phyloP scores from a whole-genome alignment of 2,329 filamentous ascomycete genomes.

The Sporothrix brunneoviolacea region DNA sequence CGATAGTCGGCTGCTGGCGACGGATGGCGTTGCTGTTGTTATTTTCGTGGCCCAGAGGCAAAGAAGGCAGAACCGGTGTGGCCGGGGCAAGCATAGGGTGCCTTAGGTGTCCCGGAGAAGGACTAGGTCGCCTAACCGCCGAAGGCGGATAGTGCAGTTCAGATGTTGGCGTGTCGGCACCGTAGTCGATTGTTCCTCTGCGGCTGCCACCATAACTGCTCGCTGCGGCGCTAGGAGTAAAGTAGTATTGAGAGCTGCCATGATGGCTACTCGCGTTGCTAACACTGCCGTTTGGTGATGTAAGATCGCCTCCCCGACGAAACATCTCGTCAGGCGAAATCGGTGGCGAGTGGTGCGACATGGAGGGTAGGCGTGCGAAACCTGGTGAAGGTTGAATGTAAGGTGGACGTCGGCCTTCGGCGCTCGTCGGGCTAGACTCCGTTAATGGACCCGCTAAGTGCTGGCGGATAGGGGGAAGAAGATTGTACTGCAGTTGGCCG shows the following conservation, averaged over 20 bases:
- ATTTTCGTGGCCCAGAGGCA: not conserved
- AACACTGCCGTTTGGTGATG: constrained; percentile 37
- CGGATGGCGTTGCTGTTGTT: not conserved
- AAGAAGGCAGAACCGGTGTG: not conserved
- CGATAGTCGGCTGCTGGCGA: not conserved
- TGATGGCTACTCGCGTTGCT: constrained; percentile 18
- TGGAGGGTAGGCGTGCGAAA: constrained; percentile 27
- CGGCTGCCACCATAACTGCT: constrained; percentile 11
- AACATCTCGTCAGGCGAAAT: constrained; percentile 41
- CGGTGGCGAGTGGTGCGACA: constrained; percentile 38
- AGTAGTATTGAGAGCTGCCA: constrained; percentile 31
- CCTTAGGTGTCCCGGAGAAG: not conserved
- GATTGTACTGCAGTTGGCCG: not conserved
- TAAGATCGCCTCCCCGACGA: constrained; percentile 37
- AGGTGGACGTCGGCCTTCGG: not conserved
- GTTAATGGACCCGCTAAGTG: not conserved
- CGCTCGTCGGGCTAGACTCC: not conserved
- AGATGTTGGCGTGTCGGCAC: not conserved
- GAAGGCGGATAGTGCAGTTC: not conserved
- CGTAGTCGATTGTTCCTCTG: constrained; percentile 36
- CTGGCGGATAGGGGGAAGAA: constrained; percentile 2
- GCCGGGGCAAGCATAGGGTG: not conserved
- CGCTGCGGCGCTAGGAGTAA: constrained; percentile 22
- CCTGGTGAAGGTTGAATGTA: constrained; percentile 27
- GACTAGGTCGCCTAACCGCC: not conserved